These are phyloP conservation scores for Trichoderma cornu-damae DNA, from an alignment of 2,329 filamentous ascomycete genomes.

Conservation along the genomic window DNA sequence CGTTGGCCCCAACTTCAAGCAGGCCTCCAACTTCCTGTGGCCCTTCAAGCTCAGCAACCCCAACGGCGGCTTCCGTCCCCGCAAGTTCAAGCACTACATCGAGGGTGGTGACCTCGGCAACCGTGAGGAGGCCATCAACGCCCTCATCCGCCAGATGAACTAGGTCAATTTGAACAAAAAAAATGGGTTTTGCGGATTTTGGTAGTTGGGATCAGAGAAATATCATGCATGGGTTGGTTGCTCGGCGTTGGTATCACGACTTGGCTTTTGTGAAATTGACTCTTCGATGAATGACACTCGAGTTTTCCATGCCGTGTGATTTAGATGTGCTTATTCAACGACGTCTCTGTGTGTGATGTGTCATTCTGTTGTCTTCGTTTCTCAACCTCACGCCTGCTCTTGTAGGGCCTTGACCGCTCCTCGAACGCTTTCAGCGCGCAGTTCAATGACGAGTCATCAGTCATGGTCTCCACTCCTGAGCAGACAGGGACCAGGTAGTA, in stretches of 20 bases:
- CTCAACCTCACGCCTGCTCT: not conserved
- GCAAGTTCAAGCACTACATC: constrained; percentile 99
- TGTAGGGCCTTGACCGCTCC: not conserved
- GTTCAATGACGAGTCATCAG: not conserved
- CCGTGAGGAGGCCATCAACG: constrained; percentile 97
- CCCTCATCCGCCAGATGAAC: constrained; percentile 97
- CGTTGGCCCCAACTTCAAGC: constrained; percentile 99
- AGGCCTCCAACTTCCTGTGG: constrained; percentile 99
- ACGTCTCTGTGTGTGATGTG: not conserved
- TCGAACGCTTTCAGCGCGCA: not conserved
- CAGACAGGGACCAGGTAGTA: too few relatives aligned
- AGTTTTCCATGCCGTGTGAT: constrained; percentile 31
- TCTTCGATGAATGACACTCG: constrained; percentile 38
- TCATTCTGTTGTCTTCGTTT: not conserved
- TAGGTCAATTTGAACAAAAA: constrained; percentile 42
- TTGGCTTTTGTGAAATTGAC: constrained; percentile 37
- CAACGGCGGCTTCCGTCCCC: constrained; percentile 87
- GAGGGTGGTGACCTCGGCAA: constrained; percentile 98
- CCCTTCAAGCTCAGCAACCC: constrained; percentile 99
- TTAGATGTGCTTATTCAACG: not conserved
- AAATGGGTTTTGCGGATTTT: constrained; percentile 25
- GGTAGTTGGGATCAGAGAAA: constrained; percentile 31
- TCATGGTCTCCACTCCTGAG: not conserved
- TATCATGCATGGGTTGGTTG: constrained; percentile 35
- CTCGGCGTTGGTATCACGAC: constrained; percentile 40